Base-by-base conservation (phyloP, 202 grass and related monocot genomes). In the Panicum hallii region DNA sequence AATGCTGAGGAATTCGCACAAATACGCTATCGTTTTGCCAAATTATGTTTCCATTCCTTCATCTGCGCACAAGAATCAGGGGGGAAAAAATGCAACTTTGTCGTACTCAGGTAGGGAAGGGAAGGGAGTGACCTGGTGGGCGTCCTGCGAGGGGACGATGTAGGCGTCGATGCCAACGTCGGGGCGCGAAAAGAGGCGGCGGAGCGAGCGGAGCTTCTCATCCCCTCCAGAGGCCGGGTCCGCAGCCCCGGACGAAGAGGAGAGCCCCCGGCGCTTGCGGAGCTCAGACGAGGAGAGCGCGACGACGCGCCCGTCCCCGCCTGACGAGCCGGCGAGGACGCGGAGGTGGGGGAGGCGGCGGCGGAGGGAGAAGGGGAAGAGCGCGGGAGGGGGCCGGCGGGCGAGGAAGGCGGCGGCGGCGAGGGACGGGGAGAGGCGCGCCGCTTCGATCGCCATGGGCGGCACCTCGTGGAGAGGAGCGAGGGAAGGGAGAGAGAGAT, bases 121-220 rank as follows among this genome's bases (percentile, higher is more conserved):
- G 52, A 16, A 34, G 20, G n/a, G 42, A 34, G 30, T 5, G 22
- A 95, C 95, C 93, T 98, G 95, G 53, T 98, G 95, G 57, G 95
- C 95, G 61, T 98, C 95, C 87, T 98, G 93, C 34, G 95, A 98
- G 19, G 95, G 95, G 36, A 98, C 85, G 78, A 98, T 94, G 75
- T 98, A 98, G 5, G 91, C 95, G 79, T 98, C 95, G 69, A 98
- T 90, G 14, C 58, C 89, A 19, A 98, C 70, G 79, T 93, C 93
- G 8, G 91, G 89, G 52, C 87, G 89, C 44, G 78, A 26, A 75
- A 98, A 93, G 47, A 98, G 86, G 11, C 86, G 67, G 30, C 93
- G 87, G 42, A 98, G 87, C 45, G 93, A 75, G 7, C 68, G 72
- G 61, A 98, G 93, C 77, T 92, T 98, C 84, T 92, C 91, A 64